Base-by-base conservation (phyloP, 208 protist genomes). In the Angomonas deanei region DNA sequence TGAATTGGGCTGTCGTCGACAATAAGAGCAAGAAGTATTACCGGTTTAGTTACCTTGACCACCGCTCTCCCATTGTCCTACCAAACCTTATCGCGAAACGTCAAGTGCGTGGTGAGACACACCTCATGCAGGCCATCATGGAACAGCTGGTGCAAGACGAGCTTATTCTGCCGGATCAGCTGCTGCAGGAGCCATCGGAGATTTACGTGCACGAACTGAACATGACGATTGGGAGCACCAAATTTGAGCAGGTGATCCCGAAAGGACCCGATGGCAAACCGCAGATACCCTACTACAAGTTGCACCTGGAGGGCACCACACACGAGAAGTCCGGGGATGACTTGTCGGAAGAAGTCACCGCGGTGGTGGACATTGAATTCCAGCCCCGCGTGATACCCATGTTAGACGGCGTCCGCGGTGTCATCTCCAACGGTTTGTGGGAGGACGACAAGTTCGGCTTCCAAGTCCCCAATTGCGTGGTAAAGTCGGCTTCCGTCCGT, bases 1-100 rank as follows among this genome's bases (percentile, higher is more conserved):
- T 88, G 24, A 69, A 75, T 5, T 89, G 82, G 82, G 75, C 74
- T 15, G 68, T 89, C 48, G 70, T 76, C 3, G 82, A 86, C 61
- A 67, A 83, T 59, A 55, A 73, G 17, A 52, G 57, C n/a, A 61
- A 70, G 21, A 72, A 75, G 54, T 81, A 82, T 52, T 86, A 84
- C 49, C 78, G 79, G 1, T 89, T 85, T 66, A 75, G 70, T 57
- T 59, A 71, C n/a, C 27, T 76, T 1, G 82, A 86, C 55, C 49
- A 71, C 19, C 72, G 76, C 21, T 57, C 76, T 15, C 78, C 82
- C 0, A 55, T 75, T 24, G 56, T 86, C 3, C 42, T 76, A 24
- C 65, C 70, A 52, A 72, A 68, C 36, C 63, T 89, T 28, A 66
- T 83, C 10, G 78, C 75, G 1, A 78, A 80, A 49, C 65, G 71